These are phyloP conservation scores for Cryptosporidium viatorum DNA, from an alignment of 169 alveolate species.

Conservation along the genomic window DNA sequence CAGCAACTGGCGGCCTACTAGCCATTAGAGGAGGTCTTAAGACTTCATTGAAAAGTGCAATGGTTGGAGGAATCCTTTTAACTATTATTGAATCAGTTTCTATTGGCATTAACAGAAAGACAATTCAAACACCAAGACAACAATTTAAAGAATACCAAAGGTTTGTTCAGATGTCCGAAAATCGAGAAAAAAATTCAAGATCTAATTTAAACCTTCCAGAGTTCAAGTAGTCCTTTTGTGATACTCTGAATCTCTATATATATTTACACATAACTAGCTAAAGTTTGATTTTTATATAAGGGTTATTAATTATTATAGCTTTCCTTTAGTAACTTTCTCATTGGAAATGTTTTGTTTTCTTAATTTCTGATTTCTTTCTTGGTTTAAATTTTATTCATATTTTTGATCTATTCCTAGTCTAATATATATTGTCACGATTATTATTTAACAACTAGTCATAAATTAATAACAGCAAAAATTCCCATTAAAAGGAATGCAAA, in stretches of 20 bases:
- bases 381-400: no score
- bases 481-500: not conserved
- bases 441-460: not conserved
- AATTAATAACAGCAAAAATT: no score
- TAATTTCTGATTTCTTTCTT: no score
- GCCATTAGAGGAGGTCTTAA: conserved; percentile 90
- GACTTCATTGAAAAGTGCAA: conserved; percentile 89
- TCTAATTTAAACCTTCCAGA: not conserved
- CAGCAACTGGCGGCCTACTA: conserved; percentile 94
- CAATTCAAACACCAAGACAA: conserved; percentile 89
- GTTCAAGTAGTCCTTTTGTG: not conserved
- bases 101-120: conserved; percentile 83
- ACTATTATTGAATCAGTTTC: conserved; percentile 90
- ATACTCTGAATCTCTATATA: not conserved
- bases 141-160: conserved; percentile 83
- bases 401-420: no score
- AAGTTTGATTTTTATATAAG: no score
- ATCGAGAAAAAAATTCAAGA: not conserved
- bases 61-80: conserved; percentile 90
- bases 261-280: no score
- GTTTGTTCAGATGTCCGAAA: conserved; percentile 3
- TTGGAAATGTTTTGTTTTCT: not conserved
- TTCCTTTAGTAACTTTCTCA: not conserved
- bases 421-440: no score
- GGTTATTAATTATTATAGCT: no score